Conservation (phyloP, 1,284 basidiomycete species). For the Somion occarium region DNA sequence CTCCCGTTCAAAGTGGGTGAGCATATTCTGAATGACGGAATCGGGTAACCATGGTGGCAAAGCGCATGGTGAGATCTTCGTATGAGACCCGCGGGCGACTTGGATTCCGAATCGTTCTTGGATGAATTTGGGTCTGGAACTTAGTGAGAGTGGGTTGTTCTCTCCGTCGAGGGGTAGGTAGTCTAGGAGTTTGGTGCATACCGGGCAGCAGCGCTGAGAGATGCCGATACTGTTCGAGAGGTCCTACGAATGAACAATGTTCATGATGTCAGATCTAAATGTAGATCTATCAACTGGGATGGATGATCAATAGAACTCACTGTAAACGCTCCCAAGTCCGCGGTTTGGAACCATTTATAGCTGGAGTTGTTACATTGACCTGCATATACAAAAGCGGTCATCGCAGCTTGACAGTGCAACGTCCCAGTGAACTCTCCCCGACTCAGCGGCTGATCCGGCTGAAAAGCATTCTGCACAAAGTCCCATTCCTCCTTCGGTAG, state of each 20-base stretch:
- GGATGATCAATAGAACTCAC: no score
- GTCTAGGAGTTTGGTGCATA: not conserved
- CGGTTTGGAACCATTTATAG: not conserved
- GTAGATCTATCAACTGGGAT: no score
- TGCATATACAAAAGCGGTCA: not conserved
- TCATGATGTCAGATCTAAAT: not conserved
- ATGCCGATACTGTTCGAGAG: not conserved
- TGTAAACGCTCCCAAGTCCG: not conserved
- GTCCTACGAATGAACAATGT: not conserved
- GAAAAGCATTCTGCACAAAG: not conserved
- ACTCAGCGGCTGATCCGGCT: not conserved
- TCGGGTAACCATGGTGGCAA: not conserved
- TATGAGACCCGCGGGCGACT: not conserved
- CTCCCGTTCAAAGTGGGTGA: not conserved
- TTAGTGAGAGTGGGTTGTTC: no score
- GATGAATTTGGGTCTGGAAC: not conserved
- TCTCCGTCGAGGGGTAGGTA: not conserved
- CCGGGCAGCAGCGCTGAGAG: not conserved
- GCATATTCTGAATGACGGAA: not conserved
- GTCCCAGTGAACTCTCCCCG: not conserved
- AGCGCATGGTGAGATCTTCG: not conserved
- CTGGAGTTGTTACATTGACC: not conserved
- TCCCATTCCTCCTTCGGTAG: not conserved
- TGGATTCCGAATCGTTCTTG: not conserved
- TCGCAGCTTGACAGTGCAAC: not conserved